phyloP scores from a whole-genome alignment of 768 basidiomycete genomes.

The Omphalotus guepiniiformis region DNA sequence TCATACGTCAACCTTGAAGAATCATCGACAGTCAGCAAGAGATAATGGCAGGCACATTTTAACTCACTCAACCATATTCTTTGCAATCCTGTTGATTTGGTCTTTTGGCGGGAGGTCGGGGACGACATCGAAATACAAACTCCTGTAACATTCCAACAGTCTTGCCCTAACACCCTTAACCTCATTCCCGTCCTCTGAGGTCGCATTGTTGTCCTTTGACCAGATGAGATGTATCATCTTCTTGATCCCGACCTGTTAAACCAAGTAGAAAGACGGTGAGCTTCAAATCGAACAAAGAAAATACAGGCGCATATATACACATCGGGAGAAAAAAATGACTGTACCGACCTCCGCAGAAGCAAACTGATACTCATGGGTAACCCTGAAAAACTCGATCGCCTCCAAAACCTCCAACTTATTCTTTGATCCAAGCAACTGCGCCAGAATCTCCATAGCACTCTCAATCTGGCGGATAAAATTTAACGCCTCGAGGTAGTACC shows the following conservation, averaged over 20 bases:
- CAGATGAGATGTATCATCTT: conserved; percentile 97
- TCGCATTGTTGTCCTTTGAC: conserved; percentile 90
- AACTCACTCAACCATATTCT: conserved; percentile 93
- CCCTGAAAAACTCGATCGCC: conserved; percentile 85
- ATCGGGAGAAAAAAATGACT: not conserved
- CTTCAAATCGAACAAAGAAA: too few species aligned
- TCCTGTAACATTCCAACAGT: conserved; percentile 84
- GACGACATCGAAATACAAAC: conserved; percentile 83
- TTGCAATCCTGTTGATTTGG: conserved; percentile 88
- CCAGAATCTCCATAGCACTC: conserved; percentile 64
- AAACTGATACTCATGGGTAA: conserved; percentile 78
- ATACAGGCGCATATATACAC: not conserved
- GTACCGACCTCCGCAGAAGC: conserved; percentile 63
- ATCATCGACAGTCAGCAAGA: too few species aligned
- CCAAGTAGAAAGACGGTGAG: too few species aligned
- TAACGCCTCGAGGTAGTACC: conserved; percentile 84
- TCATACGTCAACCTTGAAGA: conserved; percentile 83
- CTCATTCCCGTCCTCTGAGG: conserved; percentile 59
- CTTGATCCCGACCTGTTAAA: conserved; percentile 76
- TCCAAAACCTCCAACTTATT: conserved; percentile 82
- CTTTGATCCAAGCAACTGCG: conserved; percentile 79
- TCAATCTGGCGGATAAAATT: conserved; percentile 66
- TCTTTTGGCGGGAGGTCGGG: conserved; percentile 72
- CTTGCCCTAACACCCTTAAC: conserved; percentile 84
- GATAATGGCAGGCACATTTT: too few species aligned